Conservation (phyloP, 164 flowering plant species). For the Tinospora cordifolia region DNA sequence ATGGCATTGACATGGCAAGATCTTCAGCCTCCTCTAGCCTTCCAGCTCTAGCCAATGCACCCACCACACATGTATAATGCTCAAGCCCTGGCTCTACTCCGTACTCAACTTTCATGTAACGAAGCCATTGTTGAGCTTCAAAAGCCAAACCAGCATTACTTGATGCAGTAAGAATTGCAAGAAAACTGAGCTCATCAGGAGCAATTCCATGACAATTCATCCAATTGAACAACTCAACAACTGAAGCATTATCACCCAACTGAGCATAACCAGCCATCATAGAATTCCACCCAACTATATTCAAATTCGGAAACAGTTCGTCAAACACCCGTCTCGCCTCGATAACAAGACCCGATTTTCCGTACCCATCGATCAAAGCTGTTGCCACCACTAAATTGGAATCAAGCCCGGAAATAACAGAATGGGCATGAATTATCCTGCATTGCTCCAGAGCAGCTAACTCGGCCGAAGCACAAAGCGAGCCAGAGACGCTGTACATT, state of each 20-base stretch:
- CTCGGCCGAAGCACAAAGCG: slow-evolving; percentile 5
- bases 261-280: slow-evolving; percentile 7
- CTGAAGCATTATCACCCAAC: background rate
- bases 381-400: background rate
- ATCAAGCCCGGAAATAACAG: slow-evolving; percentile 1
- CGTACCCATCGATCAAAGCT: slow-evolving; percentile 11
- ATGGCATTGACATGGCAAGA: slow-evolving; percentile 6
- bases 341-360: slow-evolving; percentile 1
- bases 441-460: slow-evolving; percentile 7
- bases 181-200: slow-evolving; percentile 9
- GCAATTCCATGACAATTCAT: background rate
- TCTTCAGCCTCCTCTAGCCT: background rate
- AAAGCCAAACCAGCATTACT: slow-evolving; percentile 9
- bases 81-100: slow-evolving; percentile 3
- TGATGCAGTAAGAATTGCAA: background rate
- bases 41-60: slow-evolving; percentile 5
- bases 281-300: slow-evolving; percentile 6
- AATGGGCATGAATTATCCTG: slow-evolving; percentile 9
- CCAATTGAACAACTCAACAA: slow-evolving; percentile 5
- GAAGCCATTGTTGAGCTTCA: slow-evolving; percentile 5
- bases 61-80: slow-evolving; percentile 9
- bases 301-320: background rate
- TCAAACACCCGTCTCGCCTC: slow-evolving; percentile 10
- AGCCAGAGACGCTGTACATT: slow-evolving; percentile 10
- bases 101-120: slow-evolving; percentile 2